Evolutionary conservation across 495 filamentous ascomycete genomes (phyloP), one percentile per base, ranked within the genome.

Genomic region (Niebla homalea): DNA sequence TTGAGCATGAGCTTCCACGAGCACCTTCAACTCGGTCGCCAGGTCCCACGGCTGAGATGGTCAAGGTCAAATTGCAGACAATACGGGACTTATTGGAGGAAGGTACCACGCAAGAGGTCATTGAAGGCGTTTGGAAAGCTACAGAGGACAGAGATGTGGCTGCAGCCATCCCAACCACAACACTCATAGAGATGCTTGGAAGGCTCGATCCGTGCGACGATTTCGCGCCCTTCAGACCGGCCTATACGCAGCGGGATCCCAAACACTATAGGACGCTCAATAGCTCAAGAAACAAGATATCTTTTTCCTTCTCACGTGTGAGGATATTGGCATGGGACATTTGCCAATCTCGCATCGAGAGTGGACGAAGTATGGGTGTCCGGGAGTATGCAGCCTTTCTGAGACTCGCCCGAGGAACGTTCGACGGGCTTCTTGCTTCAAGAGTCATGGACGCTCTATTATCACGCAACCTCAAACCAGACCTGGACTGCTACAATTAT

Each of bases 401-500:
- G 12, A 48, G 29, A 48, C 39, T 47, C 19, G 51, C 51, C 10
- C 44, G 51, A 23, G 36, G 25, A 29, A 46, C 51, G 19, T 53
- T 71, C 6, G 63, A 79, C 60, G 57, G 44, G 0, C 36, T 53
- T 1, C 57, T 71, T 39, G 77, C 77, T 4, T 58, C 70, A n/a
- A 49, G 57, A 2, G 51, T 80, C 8, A 85, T 81, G 80, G 53
- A 62, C 15, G 57, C 64, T 5, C 74, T 83, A 68, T 5, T 53
- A 6, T 21, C 52, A 15, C 56, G 64, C 5, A 51, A 56, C 2
- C 36, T 78, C 5, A 22, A 51, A n/a, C 75, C 69, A 1, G 70
- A 81, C 57, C 56, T 65, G 2, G 62, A 63, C 46, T 78, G 76
- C 54, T 84, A 79, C 59, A 84, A 83, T 44, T 58, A 70, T 37